Percentiles rank a stretch among this genome's conserved stretches.
Evolutionary conservation across 306 rosid species (phyloP).

Genomic region (Fagus crenata): DNA sequence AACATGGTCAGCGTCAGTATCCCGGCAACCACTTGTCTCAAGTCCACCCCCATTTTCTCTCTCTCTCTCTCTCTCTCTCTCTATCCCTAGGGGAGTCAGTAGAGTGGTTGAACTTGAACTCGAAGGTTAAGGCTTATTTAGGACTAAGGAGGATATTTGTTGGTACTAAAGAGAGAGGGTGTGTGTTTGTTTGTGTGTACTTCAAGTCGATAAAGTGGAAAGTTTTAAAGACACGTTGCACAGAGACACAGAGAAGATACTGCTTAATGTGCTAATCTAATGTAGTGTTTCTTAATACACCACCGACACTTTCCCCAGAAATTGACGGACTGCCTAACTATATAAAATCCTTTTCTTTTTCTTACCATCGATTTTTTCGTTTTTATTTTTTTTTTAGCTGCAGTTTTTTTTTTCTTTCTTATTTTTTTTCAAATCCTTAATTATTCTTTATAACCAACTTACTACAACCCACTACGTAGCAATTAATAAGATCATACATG

Average conservation of each 20-base stretch:
- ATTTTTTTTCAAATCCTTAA: no score
- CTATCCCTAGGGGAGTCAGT: background rate
- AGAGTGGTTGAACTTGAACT: no score
- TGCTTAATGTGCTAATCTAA: no score
- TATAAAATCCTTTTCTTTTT: no score
- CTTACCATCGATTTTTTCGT: no score
- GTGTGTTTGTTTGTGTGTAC: background rate
- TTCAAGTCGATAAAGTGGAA: background rate
- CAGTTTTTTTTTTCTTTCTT: no score
- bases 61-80: slow-evolving; percentile 21
- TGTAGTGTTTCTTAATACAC: slow-evolving; percentile 9
- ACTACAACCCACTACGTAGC: no score
- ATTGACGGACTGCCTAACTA: slow-evolving; percentile 44
- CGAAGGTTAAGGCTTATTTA: background rate
- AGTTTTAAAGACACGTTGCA: slow-evolving; percentile 19
- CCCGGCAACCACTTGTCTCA: slow-evolving; percentile 96
- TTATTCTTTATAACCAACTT: no score
- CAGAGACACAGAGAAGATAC: background rate
- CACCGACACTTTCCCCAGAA: slow-evolving; percentile 58
- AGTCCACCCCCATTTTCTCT: slow-evolving; percentile 96
- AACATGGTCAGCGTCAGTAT: slow-evolving; percentile 86
- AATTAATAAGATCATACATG: no score
- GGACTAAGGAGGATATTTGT: background rate
- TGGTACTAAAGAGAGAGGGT: background rate
- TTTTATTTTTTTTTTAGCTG: no score